A percentile compares a stretch with the other conserved stretches of the same genome.
These are phyloP conservation scores for Blastocrithidia nonstop DNA, from an alignment of 208 protist species.

Conservation along the genomic window DNA sequence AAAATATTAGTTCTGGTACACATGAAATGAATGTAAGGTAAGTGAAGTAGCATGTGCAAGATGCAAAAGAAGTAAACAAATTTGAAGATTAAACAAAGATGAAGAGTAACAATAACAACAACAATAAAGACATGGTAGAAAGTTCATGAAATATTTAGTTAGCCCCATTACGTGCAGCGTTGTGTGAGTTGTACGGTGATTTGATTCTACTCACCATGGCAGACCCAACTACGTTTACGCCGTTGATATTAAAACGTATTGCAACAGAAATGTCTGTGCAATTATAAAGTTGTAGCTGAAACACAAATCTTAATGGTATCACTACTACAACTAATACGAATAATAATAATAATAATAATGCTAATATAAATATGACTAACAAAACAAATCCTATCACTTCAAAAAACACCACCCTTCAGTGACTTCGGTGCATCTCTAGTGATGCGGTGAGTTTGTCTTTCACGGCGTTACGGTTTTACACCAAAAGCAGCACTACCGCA, in stretches of 20 bases:
- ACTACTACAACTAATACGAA: no score
- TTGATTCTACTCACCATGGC: slow-evolving; percentile 50
- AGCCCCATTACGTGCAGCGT: slow-evolving; percentile 16
- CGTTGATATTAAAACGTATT: no score
- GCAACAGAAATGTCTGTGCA: neutral
- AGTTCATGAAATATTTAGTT: slow-evolving; percentile 1
- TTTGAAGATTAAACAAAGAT: no score
- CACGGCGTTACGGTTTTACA: slow-evolving; percentile 55
- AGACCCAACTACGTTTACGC: slow-evolving; percentile 13
- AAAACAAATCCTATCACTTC: neutral
- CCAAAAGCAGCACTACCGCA: slow-evolving; percentile 20
- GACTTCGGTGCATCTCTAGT: slow-evolving; percentile 30
- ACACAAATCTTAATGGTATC: no score
- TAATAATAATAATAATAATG: no score
- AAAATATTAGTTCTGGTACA: no score
- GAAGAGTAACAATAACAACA: slow-evolving; percentile 1
- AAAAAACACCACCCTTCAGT: slow-evolving; percentile 21
- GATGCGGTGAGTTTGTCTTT: slow-evolving; percentile 56
- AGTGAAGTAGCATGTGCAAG: no score
- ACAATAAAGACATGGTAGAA: neutral
- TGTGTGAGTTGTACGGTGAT: slow-evolving; percentile 66
- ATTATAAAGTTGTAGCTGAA: no score
- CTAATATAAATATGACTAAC: no score
- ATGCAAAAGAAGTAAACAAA: no score
- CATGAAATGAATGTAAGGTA: no score